These are phyloP conservation scores for Chaetoceros tenuissimus DNA, from an alignment of 108 stramenopile genomes.

Conservation along the genomic window DNA sequence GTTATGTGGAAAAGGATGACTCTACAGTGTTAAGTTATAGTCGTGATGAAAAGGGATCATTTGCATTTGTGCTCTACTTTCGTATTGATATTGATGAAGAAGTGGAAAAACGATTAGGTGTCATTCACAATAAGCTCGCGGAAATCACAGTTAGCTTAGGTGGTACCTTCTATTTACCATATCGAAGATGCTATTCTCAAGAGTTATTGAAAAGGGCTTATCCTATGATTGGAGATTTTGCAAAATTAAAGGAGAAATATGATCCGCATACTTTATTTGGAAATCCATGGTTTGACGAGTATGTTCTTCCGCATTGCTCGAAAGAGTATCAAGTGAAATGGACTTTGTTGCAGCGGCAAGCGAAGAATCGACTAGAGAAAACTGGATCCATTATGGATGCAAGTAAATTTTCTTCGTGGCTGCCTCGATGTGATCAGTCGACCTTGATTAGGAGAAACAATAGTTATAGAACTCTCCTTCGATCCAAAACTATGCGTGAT, in stretches of 20 bases:
- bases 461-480: conserved; percentile 1
- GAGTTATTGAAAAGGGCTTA: too few relatives aligned
- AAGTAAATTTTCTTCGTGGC: too few relatives aligned
- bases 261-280: too few relatives aligned
- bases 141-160: neutral
- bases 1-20: conserved; percentile 2
- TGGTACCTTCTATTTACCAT: neutral
- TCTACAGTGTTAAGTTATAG: neutral
- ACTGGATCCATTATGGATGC: too few relatives aligned
- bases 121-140: neutral
- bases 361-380: too few relatives aligned
- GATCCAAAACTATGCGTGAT: neutral
- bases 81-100: neutral
- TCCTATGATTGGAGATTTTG: too few relatives aligned
- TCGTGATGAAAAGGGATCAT: neutral
- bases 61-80: neutral
- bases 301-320: too few relatives aligned
- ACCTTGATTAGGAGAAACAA: neutral
- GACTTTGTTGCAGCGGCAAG: too few relatives aligned
- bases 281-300: too few relatives aligned
- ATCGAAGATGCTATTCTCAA: neutral
- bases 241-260: too few relatives aligned
- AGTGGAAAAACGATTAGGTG: neutral
- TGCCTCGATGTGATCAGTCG: neutral
- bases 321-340: too few relatives aligned